Percentiles rank a stretch among this genome's conserved stretches.
Conservation (phyloP, 345 rosid species). For the Murraya paniculata region DNA sequence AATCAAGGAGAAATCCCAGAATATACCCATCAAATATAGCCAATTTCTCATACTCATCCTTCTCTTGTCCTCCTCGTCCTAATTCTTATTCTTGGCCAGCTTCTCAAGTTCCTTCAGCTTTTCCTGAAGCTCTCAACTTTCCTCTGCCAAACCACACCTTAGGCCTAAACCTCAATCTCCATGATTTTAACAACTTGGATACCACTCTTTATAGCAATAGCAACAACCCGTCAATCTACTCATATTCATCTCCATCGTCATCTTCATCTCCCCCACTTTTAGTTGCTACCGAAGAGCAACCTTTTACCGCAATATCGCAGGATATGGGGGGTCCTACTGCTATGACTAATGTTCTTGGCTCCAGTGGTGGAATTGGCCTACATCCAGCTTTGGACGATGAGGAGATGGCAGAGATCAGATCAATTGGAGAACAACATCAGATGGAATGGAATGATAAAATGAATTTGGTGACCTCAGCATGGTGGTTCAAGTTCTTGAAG, state of each 20-base stretch:
- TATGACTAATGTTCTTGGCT: constrained; percentile 27
- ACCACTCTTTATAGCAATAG: constrained; percentile 44
- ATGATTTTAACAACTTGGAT: constrained; percentile 65
- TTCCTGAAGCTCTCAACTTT: constrained; percentile 39
- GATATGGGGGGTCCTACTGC: constrained; percentile 22
- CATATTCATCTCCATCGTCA: constrained; percentile 54
- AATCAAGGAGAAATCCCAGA: constrained; percentile 50
- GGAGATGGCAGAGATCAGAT: constrained; percentile 72
- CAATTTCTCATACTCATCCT: constrained; percentile 29
- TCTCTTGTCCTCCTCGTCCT: constrained; percentile 32
- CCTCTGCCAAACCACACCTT: constrained; percentile 63
- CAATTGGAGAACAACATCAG: constrained; percentile 74
- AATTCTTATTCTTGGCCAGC: constrained; percentile 50
- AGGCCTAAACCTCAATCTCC: constrained; percentile 81
- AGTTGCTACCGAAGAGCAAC: constrained; percentile 20
- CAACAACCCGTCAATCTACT: constrained; percentile 36
- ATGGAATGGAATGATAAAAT: constrained; percentile 77
- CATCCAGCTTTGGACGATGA: constrained; percentile 63
- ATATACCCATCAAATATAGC: constrained; percentile 42
- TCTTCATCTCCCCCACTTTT: constrained; percentile 47
- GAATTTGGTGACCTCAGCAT: constrained; percentile 68
- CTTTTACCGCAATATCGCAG: constrained; percentile 22
- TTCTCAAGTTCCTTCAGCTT: constrained; percentile 27
- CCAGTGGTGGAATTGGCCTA: constrained; percentile 45
- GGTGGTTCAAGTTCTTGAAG: constrained; percentile 79